Evolutionary conservation across 345 rosid genomes (phyloP), one percentile per base, ranked within the genome.

Genomic region (Eucalyptus viminalis): DNA sequence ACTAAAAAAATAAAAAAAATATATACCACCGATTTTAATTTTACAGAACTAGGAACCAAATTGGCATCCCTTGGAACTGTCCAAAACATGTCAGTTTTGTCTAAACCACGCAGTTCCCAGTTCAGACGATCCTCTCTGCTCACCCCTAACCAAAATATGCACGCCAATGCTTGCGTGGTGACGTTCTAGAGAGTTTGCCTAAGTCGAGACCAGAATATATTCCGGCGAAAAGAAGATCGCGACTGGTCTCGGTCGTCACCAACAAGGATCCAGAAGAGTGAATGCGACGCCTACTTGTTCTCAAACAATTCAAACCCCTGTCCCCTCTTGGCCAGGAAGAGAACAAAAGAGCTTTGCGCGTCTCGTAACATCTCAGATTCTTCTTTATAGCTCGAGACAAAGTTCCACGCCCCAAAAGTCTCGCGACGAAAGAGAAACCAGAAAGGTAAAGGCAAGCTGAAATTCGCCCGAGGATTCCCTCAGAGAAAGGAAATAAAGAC

Each of bases 81-180:
- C 62, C 13, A 56, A 5, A 56, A 56, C 62, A 24, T 4, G 62
- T 56, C 29, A 2, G 2, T 24, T 56, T 56, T 5, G 62, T 56
- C 14, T 25, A 24, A 10, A 19, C 0, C 14, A 9, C 29, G 14
- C 0, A 6, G 14, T 56, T 53, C 25, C 10, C 1, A 0, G 24
- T 9, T 53, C 25, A 53, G 58, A 1, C 11, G 3, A 53, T 4
- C 29, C 3, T 56, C 62, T 25, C 29, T 24, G 14, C 62, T 56
- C 62, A 22, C 62, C 62, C 29, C 62, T 4, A 56, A 10, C 44
- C 8, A 10, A 72, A 34, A 34, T 34, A 19, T 34, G 45, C 14
- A 17, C 25, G 45, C 8, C 25, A 19, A 72, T 17, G 44, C 37
- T 40, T 9, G 10, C 11, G 25, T 19, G 27, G 83, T 40, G 85